Base-by-base conservation (phyloP, 768 basidiomycete genomes). In the Boletales sp. region DNA sequence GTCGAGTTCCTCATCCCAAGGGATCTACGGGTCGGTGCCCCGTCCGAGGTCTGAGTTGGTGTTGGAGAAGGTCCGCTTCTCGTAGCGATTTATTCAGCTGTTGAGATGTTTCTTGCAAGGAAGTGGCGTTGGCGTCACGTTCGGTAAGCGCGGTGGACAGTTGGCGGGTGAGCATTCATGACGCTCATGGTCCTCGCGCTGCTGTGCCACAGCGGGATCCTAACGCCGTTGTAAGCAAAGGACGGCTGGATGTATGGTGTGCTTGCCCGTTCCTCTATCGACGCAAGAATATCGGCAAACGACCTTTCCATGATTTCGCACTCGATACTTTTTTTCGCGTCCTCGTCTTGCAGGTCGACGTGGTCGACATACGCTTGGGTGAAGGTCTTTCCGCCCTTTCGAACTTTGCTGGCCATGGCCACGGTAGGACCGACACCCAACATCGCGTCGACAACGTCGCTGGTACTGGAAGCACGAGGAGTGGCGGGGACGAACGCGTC, bases 341-440 rank as follows among this genome's bases (percentile, higher is more conserved):
- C 83, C 30, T 93, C 88, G 21, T 90, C 89, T 65, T 96, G 87
- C 36, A 94, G 77, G 47, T 82, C 80, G 33, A 95, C 84, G 57
- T 91, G 91, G 62, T 96, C 92, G 14, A 88, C 80, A 65, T 96
- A 97, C 18, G 98, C 86, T 61, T 96, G 90, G 0, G 95, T 95
- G 71, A 95, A 95, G 1, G 88, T 89, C 76, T 89, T 90, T 28
- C 90, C 91, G 25, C 75, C 80, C 66, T 81, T 83, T 71, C 94
- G 92, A 18, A 86, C 80, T 54, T 77, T 82, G 69, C 84, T 84
- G 8, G 86, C 91, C 73, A 95, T 83, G 5, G 87, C 86, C 12
- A 94, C 88, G 0, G 94, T 90, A 2, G 94, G 92, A 61, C 90
- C 93, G 15, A 94, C 71, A 39, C 84, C 81, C 62, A 87, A 71